Base-by-base conservation (phyloP, 1,284 basidiomycete species). In the Waitea zeae region DNA sequence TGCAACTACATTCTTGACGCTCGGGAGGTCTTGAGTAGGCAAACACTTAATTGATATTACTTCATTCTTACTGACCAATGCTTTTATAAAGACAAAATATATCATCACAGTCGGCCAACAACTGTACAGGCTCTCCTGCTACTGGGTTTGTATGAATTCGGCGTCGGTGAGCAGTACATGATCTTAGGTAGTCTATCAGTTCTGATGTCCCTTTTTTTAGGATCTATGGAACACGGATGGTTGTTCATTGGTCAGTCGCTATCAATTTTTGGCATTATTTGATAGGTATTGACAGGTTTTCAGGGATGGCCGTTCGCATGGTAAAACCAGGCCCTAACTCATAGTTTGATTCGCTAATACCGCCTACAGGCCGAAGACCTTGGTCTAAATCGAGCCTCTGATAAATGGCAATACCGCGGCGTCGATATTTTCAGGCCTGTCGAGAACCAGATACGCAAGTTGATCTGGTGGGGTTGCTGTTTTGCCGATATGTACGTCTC, bases 381-480 rank as follows among this genome's bases (percentile, higher is more conserved):
- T 15, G 84, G 84, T 15, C 58, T 89, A 39, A 84, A 88, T 48
- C 77, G 80, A 26, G 73, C 83, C 44, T 70, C 82, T 11, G 71
- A 79, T 28, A 70, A 67, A 38, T 88, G 81, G 79, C 70, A 75
- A 44, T 65, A 72, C 34, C 61, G 70, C 38, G 70, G 66, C 3
- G 61, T 58, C 29, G 64, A 65, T 37, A 51, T 83, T n/a, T 86
- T 87, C 46, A 67, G 69, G 4, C 53, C 62, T n/a, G 64, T 72
- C 45, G 84, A 88, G 51, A 76, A 72, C 35, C 76, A 84, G 51
- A 70, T 67, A 4, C 63, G 84, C 40, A 71, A 76, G 40, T 76
- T 83, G 39, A 75, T 87, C 32, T 89, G 84, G 84, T 86, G 80
- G 76, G 62, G 67, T 15, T 84, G 81, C 47, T 66, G 72, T 46